Percentiles rank a stretch among this genome's conserved stretches.
Conservation (phyloP, 169 alveolate species). For the Blepharisma undulans region DNA sequence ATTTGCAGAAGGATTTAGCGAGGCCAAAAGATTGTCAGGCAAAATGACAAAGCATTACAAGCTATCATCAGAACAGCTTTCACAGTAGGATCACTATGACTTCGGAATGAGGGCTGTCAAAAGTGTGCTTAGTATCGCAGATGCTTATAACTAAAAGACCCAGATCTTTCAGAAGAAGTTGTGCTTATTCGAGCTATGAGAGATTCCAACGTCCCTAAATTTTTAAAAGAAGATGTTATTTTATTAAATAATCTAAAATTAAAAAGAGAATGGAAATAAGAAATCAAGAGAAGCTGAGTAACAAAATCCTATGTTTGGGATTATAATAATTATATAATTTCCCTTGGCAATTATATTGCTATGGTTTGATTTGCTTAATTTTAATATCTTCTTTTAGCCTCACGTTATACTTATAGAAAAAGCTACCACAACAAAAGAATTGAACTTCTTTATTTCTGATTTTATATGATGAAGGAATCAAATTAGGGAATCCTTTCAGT, state of each 20-base stretch:
- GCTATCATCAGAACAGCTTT: constrained; percentile 83
- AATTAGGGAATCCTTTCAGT: background rate
- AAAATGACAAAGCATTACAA: constrained; percentile 88
- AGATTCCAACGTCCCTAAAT: constrained; percentile 89
- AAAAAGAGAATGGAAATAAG: too few relatives aligned
- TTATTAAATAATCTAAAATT: too few relatives aligned
- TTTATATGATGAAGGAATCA: background rate
- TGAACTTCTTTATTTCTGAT: background rate
- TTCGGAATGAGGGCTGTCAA: constrained; percentile 91
- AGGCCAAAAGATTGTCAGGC: constrained; percentile 84
- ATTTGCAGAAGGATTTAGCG: constrained; percentile 89
- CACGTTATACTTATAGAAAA: background rate
- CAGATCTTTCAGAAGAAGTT: constrained; percentile 78
- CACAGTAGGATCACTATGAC: constrained; percentile 89
- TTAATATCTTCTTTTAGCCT: too few relatives aligned
- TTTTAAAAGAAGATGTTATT: constrained; percentile 86
- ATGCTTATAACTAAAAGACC: constrained; percentile 79
- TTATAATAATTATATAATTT: too few relatives aligned
- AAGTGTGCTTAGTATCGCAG: constrained; percentile 89
- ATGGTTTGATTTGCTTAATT: too few relatives aligned
- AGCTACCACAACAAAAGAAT: background rate
- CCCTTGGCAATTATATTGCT: too few relatives aligned
- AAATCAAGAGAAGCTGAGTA: too few relatives aligned
- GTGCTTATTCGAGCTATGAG: constrained; percentile 90
- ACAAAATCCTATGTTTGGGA: too few relatives aligned